Base-by-base conservation (phyloP, 108 stramenopile species). In the Cylindrotheca fusiformis region DNA sequence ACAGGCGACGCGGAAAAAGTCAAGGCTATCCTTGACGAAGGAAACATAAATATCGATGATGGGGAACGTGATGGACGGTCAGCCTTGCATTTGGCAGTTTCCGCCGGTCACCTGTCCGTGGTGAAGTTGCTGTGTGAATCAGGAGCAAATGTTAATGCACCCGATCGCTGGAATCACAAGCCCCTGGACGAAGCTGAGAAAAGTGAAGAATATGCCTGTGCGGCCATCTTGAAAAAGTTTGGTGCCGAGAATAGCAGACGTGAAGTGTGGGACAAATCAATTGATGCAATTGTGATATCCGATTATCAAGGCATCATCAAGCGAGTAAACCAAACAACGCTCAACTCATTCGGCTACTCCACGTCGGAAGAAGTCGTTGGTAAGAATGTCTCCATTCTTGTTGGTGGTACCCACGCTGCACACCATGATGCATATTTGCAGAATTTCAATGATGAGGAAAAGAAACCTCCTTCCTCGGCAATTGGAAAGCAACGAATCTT, bases 41-140 rank as follows among this genome's bases (percentile, higher is more conserved):
- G 60, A 31, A 60, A 66, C 19, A n/a, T 68, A 22, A 59, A 71
- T 49, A 76, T 91, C 0, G 83, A 90, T 57, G 76, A 76, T n/a
- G 78, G 85, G 0, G 95, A 96, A 71, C 94, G 94, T 56, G 95
- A 96, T 67, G 84, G 77, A 45, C 78, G 96, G 30, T 96, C 97
- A 26, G 86, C 94, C 5, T 48, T 96, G 58, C 97, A 97, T 62
- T 48, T 97, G 46, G 94, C 93, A 1, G 81, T 87, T 2, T 78
- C 81, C 1, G 94, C 87, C 53, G 95, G 95, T 33, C 87, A 90
- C 48, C 60, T 49, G 19, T 73, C 77, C 2, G 76, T 95, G 12
- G 81, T 95, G 0, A 22, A 72, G 14, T 47, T 76, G 17, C 63
- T 97, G 17, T 78, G 80, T 36, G 64, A 77, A 18, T 48, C 46